These are phyloP conservation scores for Trypanosoma platydactyli DNA, from an alignment of 208 protist genomes.

Conservation along the genomic window DNA sequence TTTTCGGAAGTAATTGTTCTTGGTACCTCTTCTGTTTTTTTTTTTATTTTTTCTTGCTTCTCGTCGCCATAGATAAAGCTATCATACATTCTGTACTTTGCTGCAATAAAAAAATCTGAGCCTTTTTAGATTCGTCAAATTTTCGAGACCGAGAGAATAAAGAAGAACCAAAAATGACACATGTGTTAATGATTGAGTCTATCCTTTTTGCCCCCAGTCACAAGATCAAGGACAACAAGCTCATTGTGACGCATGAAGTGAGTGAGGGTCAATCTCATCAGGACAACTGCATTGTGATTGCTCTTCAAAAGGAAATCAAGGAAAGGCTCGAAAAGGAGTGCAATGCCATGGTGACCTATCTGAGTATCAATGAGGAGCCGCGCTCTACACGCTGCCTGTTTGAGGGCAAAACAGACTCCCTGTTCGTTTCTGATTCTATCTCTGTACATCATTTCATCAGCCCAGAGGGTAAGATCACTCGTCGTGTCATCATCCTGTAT, in stretches of 20 bases:
- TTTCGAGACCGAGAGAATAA: constrained; percentile 10
- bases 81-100: background rate
- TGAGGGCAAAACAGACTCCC: constrained; percentile 41
- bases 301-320: constrained; percentile 30
- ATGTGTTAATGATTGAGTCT: constrained; percentile 29
- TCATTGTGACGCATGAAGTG: constrained; percentile 26
- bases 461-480: constrained; percentile 45
- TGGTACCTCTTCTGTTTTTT: too few species aligned
- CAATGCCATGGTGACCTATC: constrained; percentile 6
- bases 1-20: too few species aligned
- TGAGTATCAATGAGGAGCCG: constrained; percentile 19
- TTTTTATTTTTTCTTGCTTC: too few species aligned
- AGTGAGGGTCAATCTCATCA: constrained; percentile 31
- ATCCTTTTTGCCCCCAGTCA: constrained; percentile 17
- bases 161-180: constrained; percentile 28
- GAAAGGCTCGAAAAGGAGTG: constrained; percentile 22
- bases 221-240: constrained; percentile 32
- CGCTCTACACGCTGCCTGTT: constrained; percentile 27
- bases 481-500: constrained; percentile 70
- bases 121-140: too few species aligned
- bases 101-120: constrained; percentile 3
- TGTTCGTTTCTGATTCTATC: constrained; percentile 51
- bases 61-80: too few species aligned
- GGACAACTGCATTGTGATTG: constrained; percentile 32
- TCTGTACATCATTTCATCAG: constrained; percentile 76